A percentile compares a stretch with the other conserved stretches of the same genome.
phyloP scores from a whole-genome alignment of 176 grass and related monocot species.

The Saccharum officinarum region DNA sequence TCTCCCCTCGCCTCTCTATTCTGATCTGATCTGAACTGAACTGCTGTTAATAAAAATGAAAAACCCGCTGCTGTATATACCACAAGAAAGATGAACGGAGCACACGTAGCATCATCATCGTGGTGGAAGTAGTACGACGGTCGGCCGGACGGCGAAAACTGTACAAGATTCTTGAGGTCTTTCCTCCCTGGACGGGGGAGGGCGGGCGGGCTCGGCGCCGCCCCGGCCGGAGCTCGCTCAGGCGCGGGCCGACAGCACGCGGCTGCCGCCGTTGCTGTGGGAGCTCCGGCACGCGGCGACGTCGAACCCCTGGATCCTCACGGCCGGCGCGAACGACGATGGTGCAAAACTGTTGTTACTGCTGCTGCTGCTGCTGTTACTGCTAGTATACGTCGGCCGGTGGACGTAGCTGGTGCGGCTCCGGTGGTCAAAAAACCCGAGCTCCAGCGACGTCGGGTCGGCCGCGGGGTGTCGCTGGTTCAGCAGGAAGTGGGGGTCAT shows the following conservation, averaged over 20 bases:
- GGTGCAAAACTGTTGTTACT: constrained; percentile 51
- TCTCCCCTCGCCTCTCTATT: constrained; percentile 20
- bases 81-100: constrained; percentile 10
- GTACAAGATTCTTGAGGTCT: constrained; percentile 40
- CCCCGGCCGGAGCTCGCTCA: constrained; percentile 17
- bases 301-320: constrained; percentile 77
- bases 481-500: constrained; percentile 66
- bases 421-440: constrained; percentile 52
- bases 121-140: background rate
- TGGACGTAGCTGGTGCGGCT: constrained; percentile 21
- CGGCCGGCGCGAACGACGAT: constrained; percentile 55
- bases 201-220: background rate
- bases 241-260: constrained; percentile 65
- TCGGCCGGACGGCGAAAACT: constrained; percentile 38
- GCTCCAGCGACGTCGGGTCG: background rate
- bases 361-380: background rate
- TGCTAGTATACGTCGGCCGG: background rate
- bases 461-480: constrained; percentile 43
- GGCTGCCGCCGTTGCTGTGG: constrained; percentile 23
- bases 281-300: constrained; percentile 58
- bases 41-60: constrained; percentile 25
- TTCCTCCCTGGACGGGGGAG: background rate
- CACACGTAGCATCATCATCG: constrained; percentile 17
- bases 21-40: constrained; percentile 17
- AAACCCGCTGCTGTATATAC: constrained; percentile 36